These are phyloP conservation scores for Aspergillus conjunctus DNA, from an alignment of 495 filamentous ascomycete genomes.

Conservation along the genomic window DNA sequence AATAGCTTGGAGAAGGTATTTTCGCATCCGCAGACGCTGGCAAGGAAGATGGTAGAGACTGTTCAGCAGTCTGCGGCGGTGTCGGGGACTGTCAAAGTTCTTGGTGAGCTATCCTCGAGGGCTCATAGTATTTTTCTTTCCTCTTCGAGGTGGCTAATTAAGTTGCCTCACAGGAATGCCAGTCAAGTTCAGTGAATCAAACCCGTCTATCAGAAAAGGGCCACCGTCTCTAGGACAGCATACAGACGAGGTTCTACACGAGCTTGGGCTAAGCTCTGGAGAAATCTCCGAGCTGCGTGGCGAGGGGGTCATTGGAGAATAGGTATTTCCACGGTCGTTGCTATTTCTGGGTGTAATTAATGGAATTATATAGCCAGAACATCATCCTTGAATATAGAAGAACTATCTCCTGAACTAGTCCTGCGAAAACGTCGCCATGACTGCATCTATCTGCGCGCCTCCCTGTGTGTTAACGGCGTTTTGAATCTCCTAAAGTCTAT, in stretches of 20 bases:
- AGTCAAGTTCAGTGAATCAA: conserved; percentile 76
- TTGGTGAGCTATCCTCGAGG: conserved; percentile 6
- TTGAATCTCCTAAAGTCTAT: no score
- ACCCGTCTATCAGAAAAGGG: background rate
- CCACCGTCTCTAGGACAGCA: conserved; percentile 7
- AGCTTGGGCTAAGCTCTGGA: background rate
- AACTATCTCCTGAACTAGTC: no score
- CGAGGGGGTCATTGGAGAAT: no score
- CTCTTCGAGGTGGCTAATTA: background rate
- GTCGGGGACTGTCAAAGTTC: conserved; percentile 24
- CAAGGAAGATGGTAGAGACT: conserved; percentile 31
- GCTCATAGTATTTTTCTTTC: background rate
- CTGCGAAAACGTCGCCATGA: no score
- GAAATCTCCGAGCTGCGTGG: background rate
- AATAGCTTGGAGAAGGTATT: conserved; percentile 50
- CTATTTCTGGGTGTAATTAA: no score
- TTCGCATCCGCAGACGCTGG: conserved; percentile 29
- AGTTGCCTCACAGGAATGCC: conserved; percentile 52
- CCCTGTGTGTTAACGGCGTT: no score
- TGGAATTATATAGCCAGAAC: no score
- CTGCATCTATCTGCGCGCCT: no score
- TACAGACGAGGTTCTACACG: background rate
- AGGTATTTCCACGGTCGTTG: no score
- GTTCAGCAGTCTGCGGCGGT: conserved; percentile 19
- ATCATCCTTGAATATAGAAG: no score